These are phyloP conservation scores for Neoascochyta sp. DNA, from an alignment of 2,329 filamentous ascomycete species.

Conservation along the genomic window DNA sequence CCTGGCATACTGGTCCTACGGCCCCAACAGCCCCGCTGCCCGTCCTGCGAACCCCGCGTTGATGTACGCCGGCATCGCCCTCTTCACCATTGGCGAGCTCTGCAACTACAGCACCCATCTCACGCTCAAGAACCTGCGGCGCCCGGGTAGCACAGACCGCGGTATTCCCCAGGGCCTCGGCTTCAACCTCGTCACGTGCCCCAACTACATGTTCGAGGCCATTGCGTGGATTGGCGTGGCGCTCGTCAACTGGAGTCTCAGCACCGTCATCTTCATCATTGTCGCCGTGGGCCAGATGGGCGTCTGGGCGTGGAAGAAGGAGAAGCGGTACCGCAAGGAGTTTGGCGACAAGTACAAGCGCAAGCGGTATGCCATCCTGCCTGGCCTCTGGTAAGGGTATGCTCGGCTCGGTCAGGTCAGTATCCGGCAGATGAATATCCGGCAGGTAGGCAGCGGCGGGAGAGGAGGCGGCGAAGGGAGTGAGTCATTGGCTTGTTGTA, in stretches of 20 bases:
- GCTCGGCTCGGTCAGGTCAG: too few relatives aligned
- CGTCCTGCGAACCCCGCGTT: constrained; percentile 45
- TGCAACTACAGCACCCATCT: constrained; percentile 77
- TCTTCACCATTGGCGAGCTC: constrained; percentile 75
- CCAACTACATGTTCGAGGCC: constrained; percentile 94
- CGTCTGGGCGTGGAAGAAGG: constrained; percentile 86
- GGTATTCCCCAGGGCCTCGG: constrained; percentile 84
- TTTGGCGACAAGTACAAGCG: constrained; percentile 93
- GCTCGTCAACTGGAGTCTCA: constrained; percentile 73
- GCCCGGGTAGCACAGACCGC: constrained; percentile 71
- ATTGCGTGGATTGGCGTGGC: constrained; percentile 82
- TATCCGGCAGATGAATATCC: too few relatives aligned
- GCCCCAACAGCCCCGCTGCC: constrained; percentile 66
- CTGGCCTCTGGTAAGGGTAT: constrained; percentile 61
- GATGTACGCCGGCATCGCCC: constrained; percentile 59
- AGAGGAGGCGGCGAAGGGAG: too few relatives aligned
- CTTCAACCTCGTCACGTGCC: constrained; percentile 84
- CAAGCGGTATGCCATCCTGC: constrained; percentile 81
- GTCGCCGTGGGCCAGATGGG: constrained; percentile 77
- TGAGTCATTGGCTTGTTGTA: too few relatives aligned
- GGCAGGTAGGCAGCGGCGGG: too few relatives aligned
- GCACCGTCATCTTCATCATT: constrained; percentile 70
- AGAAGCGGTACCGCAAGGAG: constrained; percentile 81
- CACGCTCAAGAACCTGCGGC: constrained; percentile 72
- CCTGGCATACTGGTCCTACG: constrained; percentile 81